Evolutionary conservation across 108 stramenopile species (phyloP).

Genomic region (Pseudonitzschia delicatissima): DNA sequence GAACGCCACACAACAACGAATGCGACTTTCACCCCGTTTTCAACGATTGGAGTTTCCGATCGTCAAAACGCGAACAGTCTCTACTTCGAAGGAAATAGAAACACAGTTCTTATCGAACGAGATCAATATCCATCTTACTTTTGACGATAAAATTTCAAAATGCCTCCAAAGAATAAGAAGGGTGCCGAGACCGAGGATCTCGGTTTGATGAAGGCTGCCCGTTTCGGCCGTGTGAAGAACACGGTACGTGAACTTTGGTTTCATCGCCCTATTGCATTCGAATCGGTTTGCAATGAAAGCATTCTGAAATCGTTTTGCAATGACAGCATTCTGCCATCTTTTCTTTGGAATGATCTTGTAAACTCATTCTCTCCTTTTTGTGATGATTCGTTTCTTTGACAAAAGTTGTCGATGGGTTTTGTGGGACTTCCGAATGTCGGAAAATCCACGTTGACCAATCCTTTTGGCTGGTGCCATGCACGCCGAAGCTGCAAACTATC

Average conservation of each 20-base stretch:
- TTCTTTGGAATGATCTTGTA: neutral
- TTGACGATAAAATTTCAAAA: conserved; percentile 24
- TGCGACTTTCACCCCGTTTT: too few species aligned
- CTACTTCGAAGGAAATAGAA: too few species aligned
- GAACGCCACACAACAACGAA: too few species aligned
- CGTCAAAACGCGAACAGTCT: too few species aligned
- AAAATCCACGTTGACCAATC: conserved; percentile 90
- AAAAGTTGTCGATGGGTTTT: conserved; percentile 88
- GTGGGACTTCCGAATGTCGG: conserved; percentile 98
- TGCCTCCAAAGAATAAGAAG: conserved; percentile 90
- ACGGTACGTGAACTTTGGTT: neutral
- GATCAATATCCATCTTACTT: too few species aligned
- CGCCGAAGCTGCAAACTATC: conserved; percentile 87
- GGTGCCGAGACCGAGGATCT: conserved; percentile 59
- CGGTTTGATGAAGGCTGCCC: conserved; percentile 79
- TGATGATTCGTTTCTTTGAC: too few species aligned
- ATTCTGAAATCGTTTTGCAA: too few species aligned
- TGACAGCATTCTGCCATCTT: too few species aligned
- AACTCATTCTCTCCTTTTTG: too few species aligned
- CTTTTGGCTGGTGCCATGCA: conserved; percentile 82
- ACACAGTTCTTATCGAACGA: too few species aligned
- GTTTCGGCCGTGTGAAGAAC: conserved; percentile 29
- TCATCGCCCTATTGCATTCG: neutral
- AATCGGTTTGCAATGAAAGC: too few species aligned
- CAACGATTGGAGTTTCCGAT: too few species aligned